Percentiles rank a stretch among this genome's conserved stretches.
These are phyloP conservation scores for Suhomyces chickasaworum DNA, from an alignment of 1,139 yeast genomes.

Conservation along the genomic window DNA sequence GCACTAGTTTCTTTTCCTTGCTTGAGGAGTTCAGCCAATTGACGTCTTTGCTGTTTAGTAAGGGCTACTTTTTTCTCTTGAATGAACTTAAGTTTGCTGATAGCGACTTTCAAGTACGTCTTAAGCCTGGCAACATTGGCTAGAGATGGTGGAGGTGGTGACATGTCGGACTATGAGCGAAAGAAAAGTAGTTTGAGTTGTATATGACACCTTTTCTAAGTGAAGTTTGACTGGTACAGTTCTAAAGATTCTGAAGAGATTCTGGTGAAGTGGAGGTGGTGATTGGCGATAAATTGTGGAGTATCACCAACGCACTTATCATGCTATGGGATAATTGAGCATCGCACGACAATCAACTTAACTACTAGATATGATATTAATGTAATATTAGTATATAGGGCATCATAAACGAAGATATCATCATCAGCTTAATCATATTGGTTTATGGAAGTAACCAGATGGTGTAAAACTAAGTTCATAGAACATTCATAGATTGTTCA, in stretches of 20 bases:
- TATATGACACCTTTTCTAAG: too few relatives aligned
- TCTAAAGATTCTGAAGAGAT: background rate
- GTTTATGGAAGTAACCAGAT: background rate
- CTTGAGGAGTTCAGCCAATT: conserved; percentile 69
- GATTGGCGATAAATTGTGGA: background rate
- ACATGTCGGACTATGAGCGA: background rate
- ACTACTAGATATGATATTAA: background rate
- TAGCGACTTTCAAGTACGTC: conserved; percentile 77
- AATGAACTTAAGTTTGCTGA: conserved; percentile 73
- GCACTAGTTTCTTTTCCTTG: conserved; percentile 84
- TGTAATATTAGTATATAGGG: conserved; percentile 1
- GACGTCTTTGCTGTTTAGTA: conserved; percentile 78
- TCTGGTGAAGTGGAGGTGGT: background rate
- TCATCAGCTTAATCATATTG: background rate
- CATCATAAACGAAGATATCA: background rate
- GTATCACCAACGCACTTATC: background rate
- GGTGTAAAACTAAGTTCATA: too few relatives aligned
- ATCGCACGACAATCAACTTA: background rate
- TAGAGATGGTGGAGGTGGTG: conserved; percentile 33
- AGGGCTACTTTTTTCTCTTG: conserved; percentile 83
- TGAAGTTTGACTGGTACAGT: background rate
- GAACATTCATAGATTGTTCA: too few relatives aligned
- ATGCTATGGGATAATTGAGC: background rate
- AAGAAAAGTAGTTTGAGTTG: background rate
- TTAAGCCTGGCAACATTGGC: conserved; percentile 54